A percentile compares a stretch with the other conserved stretches of the same genome.
These are phyloP conservation scores for Pseudozyma hubeiensis DNA, from an alignment of 1,284 basidiomycete species.

Conservation along the genomic window DNA sequence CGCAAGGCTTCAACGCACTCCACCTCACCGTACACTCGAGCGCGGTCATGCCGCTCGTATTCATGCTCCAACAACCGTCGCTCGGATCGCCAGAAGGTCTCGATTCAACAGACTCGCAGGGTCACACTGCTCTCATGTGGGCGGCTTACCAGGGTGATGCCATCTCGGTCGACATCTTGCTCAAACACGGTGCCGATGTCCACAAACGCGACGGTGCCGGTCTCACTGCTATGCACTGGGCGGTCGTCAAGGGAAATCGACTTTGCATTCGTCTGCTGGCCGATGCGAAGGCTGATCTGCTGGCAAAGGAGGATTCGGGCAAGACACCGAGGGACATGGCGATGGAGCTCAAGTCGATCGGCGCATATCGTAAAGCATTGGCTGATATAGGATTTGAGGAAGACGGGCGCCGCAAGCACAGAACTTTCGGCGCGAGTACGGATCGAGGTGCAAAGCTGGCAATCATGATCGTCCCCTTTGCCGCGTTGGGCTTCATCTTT, in stretches of 20 bases:
- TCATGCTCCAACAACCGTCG: slow-evolving; percentile 84
- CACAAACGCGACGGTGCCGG: slow-evolving; percentile 82
- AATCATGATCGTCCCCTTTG: slow-evolving; percentile 82
- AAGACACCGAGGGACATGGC: slow-evolving; percentile 96
- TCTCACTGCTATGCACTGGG: slow-evolving; percentile 95
- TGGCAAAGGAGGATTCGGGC: slow-evolving; percentile 83
- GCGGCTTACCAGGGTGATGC: slow-evolving; percentile 98
- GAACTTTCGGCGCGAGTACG: slow-evolving; percentile 73
- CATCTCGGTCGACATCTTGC: slow-evolving; percentile 88
- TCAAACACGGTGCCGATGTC: slow-evolving; percentile 86
- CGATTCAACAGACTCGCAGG: slow-evolving; percentile 77
- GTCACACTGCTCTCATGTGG: slow-evolving; percentile 98
- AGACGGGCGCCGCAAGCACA: slow-evolving; percentile 72
- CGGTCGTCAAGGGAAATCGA: slow-evolving; percentile 93
- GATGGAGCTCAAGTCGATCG: slow-evolving; percentile 81
- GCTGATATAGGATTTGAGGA: slow-evolving; percentile 76
- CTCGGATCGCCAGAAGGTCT: slow-evolving; percentile 43
- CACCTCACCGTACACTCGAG: slow-evolving; percentile 95
- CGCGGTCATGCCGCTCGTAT: slow-evolving; percentile 91
- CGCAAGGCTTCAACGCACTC: slow-evolving; percentile 95
- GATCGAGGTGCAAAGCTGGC: slow-evolving; percentile 82
- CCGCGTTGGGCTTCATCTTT: slow-evolving; percentile 85
- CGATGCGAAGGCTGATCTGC: slow-evolving; percentile 84
- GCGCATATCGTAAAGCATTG: slow-evolving; percentile 86
- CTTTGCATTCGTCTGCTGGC: slow-evolving; percentile 84